phyloP scores from a whole-genome alignment of 2,329 filamentous ascomycete species.

The Sphaerulina musiva region DNA sequence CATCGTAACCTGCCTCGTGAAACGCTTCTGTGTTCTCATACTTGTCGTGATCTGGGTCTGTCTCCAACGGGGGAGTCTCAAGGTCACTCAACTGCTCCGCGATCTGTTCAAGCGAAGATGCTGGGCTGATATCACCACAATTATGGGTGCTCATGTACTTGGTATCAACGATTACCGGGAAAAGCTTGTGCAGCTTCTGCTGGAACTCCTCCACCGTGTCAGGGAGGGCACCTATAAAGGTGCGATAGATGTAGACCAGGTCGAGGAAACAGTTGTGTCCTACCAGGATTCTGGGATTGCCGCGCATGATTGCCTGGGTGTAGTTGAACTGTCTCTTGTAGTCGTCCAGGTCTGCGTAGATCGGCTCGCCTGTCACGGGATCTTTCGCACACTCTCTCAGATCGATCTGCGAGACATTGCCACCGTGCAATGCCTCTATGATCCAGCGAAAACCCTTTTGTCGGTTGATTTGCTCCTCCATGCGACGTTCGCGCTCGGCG shows the following conservation, averaged over 20 bases:
- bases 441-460: constrained; percentile 48
- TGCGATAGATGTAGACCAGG: constrained; percentile 57
- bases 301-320: constrained; percentile 39
- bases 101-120: constrained; percentile 45
- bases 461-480: constrained; percentile 37
- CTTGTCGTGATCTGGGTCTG: constrained; percentile 35
- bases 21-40: constrained; percentile 39
- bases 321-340: constrained; percentile 36
- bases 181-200: constrained; percentile 45
- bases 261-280: constrained; percentile 62
- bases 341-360: constrained; percentile 34
- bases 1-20: constrained; percentile 60
- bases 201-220: constrained; percentile 50
- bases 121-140: constrained; percentile 47
- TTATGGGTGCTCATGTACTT: constrained; percentile 58
- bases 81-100: constrained; percentile 37
- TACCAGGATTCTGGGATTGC: constrained; percentile 48
- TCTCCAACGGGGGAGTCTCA: constrained; percentile 39
- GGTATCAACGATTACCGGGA: constrained; percentile 55
- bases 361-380: constrained; percentile 31
- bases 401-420: constrained; percentile 35
- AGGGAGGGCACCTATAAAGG: constrained; percentile 55
- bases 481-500: constrained; percentile 34
- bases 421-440: constrained; percentile 42
- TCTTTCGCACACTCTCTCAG: constrained; percentile 34